phyloP scores from a whole-genome alignment of 1,284 basidiomycete genomes.

The Apiotrichum brassicae region DNA sequence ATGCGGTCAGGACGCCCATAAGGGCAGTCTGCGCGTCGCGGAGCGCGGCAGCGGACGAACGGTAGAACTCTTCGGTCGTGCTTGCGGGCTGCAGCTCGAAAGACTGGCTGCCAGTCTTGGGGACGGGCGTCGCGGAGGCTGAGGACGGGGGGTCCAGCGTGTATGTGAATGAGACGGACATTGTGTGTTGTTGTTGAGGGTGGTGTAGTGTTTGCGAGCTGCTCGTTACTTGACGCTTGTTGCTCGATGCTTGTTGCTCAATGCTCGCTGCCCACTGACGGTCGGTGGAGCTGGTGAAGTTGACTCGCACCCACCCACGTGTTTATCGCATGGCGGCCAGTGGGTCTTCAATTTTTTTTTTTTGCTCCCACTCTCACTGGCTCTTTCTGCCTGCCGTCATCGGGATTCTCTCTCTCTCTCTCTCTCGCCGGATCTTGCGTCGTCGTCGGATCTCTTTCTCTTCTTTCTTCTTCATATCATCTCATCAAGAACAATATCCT shows the following conservation, averaged over 20 bases:
- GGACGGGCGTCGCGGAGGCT: conserved; percentile 7
- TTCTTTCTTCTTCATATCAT: no score
- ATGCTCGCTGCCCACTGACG: no score
- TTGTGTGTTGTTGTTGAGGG: no score
- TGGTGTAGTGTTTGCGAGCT: no score
- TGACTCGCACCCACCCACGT: no score
- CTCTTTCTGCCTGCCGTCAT: background rate
- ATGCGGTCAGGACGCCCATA: conserved; percentile 26
- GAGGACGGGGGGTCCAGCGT: conserved; percentile 18
- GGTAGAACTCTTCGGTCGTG: conserved; percentile 22
- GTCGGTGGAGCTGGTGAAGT: no score
- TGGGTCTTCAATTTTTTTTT: background rate
- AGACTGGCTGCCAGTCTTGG: conserved; percentile 1
- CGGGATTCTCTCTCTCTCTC: no score
- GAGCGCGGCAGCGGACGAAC: conserved; percentile 15
- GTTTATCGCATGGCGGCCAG: no score
- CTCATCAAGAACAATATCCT: no score
- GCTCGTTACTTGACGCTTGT: no score
- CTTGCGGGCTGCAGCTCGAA: background rate
- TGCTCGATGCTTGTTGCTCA: background rate
- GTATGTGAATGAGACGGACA: conserved; percentile 19
- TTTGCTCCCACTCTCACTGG: background rate
- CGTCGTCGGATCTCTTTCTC: no score
- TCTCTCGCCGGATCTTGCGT: no score
- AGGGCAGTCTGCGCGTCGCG: conserved; percentile 20